Evolutionary conservation across 169 alveolate genomes (phyloP).

Genomic region (Plasmodium gonderi): DNA sequence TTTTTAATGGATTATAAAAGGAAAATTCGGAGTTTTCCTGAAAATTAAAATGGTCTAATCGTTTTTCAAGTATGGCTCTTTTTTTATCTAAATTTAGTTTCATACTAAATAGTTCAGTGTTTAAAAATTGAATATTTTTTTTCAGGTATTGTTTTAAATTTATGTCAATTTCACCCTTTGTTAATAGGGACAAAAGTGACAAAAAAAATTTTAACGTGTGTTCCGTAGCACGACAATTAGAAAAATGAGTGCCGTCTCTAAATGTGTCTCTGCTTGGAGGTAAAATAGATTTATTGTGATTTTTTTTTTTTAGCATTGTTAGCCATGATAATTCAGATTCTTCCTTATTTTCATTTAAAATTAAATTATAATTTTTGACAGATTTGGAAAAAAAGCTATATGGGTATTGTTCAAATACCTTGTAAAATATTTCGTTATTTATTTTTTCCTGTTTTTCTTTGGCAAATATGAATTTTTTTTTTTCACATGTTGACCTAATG

Average conservation of each 20-base stretch:
- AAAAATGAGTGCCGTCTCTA: constrained; percentile 85
- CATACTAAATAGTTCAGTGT: constrained; percentile 79
- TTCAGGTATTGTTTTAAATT: constrained; percentile 70
- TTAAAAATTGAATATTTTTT: constrained; percentile 80
- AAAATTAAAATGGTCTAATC: constrained; percentile 82
- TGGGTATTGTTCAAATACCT: constrained; percentile 71
- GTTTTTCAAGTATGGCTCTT: constrained; percentile 82
- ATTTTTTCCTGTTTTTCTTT: constrained; percentile 66
- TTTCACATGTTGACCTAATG: constrained; percentile 63
- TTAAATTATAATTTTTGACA: constrained; percentile 50
- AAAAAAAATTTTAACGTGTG: constrained; percentile 79
- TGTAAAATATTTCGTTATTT: constrained; percentile 69
- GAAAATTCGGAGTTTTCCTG: constrained; percentile 85
- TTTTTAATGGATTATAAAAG: constrained; percentile 83
- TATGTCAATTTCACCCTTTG: constrained; percentile 57
- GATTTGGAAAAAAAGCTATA: constrained; percentile 62
- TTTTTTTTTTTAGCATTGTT: constrained; percentile 83
- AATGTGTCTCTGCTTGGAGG: constrained; percentile 87
- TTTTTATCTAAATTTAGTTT: constrained; percentile 83
- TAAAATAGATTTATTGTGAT: constrained; percentile 71
- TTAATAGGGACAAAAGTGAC: constrained; percentile 74
- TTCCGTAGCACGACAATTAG: constrained; percentile 83
- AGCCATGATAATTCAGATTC: constrained; percentile 79
- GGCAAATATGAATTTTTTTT: constrained; percentile 34
- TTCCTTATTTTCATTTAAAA: constrained; percentile 71